Evolutionary conservation across 2,329 filamentous ascomycete genomes (phyloP).

Genomic region (Fusarium ramigenum): DNA sequence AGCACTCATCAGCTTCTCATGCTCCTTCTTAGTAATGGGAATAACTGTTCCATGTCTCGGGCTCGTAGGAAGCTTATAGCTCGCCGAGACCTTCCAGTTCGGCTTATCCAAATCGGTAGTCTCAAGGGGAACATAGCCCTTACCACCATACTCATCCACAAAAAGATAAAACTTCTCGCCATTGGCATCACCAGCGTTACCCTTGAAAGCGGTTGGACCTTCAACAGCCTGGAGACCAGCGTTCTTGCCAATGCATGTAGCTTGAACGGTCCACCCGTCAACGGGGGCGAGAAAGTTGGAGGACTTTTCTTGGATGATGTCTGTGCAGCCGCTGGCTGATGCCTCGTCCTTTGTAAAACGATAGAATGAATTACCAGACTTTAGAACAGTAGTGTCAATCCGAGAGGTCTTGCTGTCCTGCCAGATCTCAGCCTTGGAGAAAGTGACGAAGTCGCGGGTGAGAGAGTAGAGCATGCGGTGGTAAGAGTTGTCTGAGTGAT

Average conservation of each 20-base stretch:
- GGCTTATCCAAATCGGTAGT: slow-evolving; percentile 60
- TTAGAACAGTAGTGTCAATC: slow-evolving; percentile 62
- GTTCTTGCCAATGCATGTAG: slow-evolving; percentile 59
- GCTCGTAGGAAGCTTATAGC: slow-evolving; percentile 57
- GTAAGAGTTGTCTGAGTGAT: slow-evolving; percentile 55
- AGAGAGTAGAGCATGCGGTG: slow-evolving; percentile 64
- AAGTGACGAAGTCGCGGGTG: slow-evolving; percentile 61
- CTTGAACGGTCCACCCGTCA: slow-evolving; percentile 54
- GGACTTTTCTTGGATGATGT: slow-evolving; percentile 64
- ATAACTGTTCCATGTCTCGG: slow-evolving; percentile 65
- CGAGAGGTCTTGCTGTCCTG: slow-evolving; percentile 61
- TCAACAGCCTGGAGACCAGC: slow-evolving; percentile 61
- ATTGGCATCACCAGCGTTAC: slow-evolving; percentile 58
- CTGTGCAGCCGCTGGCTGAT: slow-evolving; percentile 59
- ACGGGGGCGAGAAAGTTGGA: slow-evolving; percentile 52
- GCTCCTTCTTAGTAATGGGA: slow-evolving; percentile 54
- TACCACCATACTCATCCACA: slow-evolving; percentile 61
- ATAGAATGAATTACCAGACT: slow-evolving; percentile 54
- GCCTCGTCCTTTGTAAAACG: slow-evolving; percentile 67
- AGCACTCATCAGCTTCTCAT: slow-evolving; percentile 7
- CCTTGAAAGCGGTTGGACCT: slow-evolving; percentile 61
- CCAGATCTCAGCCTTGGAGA: slow-evolving; percentile 58
- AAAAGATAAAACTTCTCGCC: slow-evolving; percentile 66
- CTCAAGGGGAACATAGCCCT: slow-evolving; percentile 64
- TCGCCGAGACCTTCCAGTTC: slow-evolving; percentile 56